These are phyloP conservation scores for Blastobotrys buckinghamii DNA, from an alignment of 1,139 yeast species.

Conservation along the genomic window DNA sequence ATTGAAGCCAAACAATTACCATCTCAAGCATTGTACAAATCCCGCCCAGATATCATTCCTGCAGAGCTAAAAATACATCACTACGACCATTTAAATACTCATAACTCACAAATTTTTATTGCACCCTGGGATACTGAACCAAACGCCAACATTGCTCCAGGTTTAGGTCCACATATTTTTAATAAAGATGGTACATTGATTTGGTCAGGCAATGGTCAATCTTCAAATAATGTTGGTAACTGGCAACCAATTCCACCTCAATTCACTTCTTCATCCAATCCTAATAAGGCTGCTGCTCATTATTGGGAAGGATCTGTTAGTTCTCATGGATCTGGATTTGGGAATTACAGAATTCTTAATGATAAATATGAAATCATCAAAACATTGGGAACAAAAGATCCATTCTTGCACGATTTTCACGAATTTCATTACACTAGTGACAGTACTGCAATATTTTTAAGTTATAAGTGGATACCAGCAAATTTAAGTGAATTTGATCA, in stretches of 20 bases:
- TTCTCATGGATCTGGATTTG: slow-evolving; percentile 14
- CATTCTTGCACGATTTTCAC: slow-evolving; percentile 14
- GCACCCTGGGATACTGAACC: slow-evolving; percentile 15
- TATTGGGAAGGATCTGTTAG: slow-evolving; percentile 14
- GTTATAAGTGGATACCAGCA: slow-evolving; percentile 13
- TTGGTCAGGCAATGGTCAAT: slow-evolving; percentile 17
- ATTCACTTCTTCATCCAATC: no score
- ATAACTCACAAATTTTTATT: slow-evolving; percentile 9
- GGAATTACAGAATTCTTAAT: slow-evolving; percentile 12
- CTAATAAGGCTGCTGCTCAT: no score
- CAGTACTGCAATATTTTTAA: slow-evolving; percentile 11
- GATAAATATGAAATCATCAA: slow-evolving; percentile 11
- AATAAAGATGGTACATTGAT: slow-evolving; percentile 13
- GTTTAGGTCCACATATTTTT: slow-evolving; percentile 15
- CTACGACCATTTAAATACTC: slow-evolving; percentile 5
- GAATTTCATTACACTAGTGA: slow-evolving; percentile 13
- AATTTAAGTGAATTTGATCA: slow-evolving; percentile 5
- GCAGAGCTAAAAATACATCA: slow-evolving; percentile 13
- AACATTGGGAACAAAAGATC: slow-evolving; percentile 12
- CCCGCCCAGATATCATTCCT: slow-evolving; percentile 17
- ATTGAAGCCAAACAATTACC: background rate
- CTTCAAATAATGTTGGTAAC: no score
- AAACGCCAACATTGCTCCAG: slow-evolving; percentile 5
- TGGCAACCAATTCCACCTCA: no score
- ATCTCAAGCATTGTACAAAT: slow-evolving; percentile 1